Base-by-base conservation (phyloP, 345 rosid genomes). In the Bruguiera gymnorhiza region DNA sequence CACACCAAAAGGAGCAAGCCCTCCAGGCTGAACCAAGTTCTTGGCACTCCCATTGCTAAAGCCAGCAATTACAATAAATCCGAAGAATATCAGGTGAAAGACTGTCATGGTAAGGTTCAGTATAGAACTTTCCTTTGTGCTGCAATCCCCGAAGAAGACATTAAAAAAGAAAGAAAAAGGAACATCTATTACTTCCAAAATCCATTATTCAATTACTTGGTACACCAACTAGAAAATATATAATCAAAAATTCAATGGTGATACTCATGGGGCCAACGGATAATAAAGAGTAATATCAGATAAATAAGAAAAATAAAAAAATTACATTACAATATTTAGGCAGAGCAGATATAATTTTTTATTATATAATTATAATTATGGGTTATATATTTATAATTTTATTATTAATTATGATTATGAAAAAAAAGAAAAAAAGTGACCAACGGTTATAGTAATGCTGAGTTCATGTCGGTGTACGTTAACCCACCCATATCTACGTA, bases 121-220 rank as follows among this genome's bases (percentile, higher is more conserved):
- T 63, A 81, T 78, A 11, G 98, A 93, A 82, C 97, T 89, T 69
- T 93, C 94, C 87, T 90, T 93, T 58, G 98, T 93, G 73, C 98
- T 90, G 96, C 84, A 84, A 72, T 46, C 56, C 48, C 37, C 58
- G 11, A 4, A 20, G 5, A 48, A 43, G 51, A 43, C 2, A 13
- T 43, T 13, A 43, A 43, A 43, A 15, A 15, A 43, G 50, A 15
- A 39, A 9, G 50, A 43, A 43, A 43, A 34, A 7, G 9, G 11
- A 13, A 62, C 19, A 66, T 65, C 63, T 30, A 67, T 80, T 80
- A 79, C 62, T 82, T 74, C 70, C 84, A 74, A 61, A 54, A 66
- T 31, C 76, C 58, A 36, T n/a, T 19, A 68, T 21, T 48, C 16
- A 75, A 24, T 63, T 60, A 9, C 51, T 62, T 26, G 36, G 57